A percentile compares a stretch with the other conserved stretches of the same genome.
Conservation (phyloP, 2,329 filamentous ascomycete species). For the Zymoseptoria tritici region DNA sequence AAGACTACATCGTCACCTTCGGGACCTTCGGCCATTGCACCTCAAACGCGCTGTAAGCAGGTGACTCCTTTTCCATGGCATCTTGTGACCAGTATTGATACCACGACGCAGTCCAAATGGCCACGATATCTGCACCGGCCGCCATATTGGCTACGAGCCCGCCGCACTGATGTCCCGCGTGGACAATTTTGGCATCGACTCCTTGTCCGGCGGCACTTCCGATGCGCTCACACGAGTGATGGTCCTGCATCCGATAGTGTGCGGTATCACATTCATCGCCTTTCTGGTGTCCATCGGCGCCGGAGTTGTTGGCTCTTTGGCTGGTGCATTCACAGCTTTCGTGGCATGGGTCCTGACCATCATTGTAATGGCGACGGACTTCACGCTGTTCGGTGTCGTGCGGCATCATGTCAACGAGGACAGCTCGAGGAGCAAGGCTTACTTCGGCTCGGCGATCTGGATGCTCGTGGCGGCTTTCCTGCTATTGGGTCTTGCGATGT, state of each 20-base stretch:
- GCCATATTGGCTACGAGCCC: constrained; percentile 51
- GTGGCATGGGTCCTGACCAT: constrained; percentile 45
- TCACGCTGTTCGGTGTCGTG: constrained; percentile 50
- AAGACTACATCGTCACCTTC: constrained; percentile 41
- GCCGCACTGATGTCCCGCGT: constrained; percentile 37
- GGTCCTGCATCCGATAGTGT: constrained; percentile 56
- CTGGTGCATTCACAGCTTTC: constrained; percentile 44
- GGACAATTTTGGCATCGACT: constrained; percentile 37
- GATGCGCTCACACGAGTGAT: constrained; percentile 37
- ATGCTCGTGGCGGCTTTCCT: constrained; percentile 51
- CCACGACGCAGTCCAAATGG: neutral
- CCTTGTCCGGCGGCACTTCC: constrained; percentile 36
- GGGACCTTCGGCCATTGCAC: constrained; percentile 57
- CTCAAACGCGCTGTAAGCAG: constrained; percentile 24
- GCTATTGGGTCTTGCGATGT: constrained; percentile 47
- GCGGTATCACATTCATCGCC: constrained; percentile 51
- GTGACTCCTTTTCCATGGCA: constrained; percentile 4
- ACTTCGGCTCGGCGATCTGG: constrained; percentile 52
- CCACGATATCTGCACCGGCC: constrained; percentile 41
- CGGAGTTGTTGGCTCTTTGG: constrained; percentile 46
- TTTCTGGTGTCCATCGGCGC: constrained; percentile 50
- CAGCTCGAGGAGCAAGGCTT: constrained; percentile 33
- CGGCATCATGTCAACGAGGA: constrained; percentile 47
- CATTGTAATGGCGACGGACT: constrained; percentile 49
- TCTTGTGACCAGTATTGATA: neutral